These are phyloP conservation scores for Orbilia oligospora DNA, from an alignment of 2,329 filamentous ascomycete genomes.

Conservation along the genomic window DNA sequence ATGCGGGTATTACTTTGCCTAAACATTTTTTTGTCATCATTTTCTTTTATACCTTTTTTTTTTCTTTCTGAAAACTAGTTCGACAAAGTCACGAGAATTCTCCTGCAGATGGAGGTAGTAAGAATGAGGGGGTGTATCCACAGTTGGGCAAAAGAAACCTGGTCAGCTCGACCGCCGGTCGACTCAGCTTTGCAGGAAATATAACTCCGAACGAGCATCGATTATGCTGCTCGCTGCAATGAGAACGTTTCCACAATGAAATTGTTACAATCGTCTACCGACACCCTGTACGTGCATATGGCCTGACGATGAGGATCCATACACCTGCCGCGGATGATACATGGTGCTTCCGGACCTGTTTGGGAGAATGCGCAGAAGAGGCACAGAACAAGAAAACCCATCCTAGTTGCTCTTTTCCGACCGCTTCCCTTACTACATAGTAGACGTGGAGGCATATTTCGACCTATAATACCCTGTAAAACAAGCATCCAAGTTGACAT, in stretches of 20 bases:
- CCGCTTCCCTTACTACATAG: not conserved
- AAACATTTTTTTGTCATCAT: conserved; percentile 15
- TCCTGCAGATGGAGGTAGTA: conserved; percentile 5
- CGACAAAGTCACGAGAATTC: conserved; percentile 16
- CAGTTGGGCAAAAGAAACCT: conserved; percentile 33
- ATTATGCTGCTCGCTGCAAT: conserved; percentile 3
- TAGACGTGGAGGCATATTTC: not conserved
- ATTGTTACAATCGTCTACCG: conserved; percentile 41
- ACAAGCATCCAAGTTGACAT: conserved; percentile 5
- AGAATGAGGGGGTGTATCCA: conserved; percentile 25
- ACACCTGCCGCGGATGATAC: conserved; percentile 43
- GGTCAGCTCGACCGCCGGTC: not conserved
- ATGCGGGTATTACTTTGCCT: conserved; percentile 30
- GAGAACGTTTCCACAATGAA: conserved; percentile 11
- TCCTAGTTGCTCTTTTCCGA: conserved; percentile 16
- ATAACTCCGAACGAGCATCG: conserved; percentile 1
- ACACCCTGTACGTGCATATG: conserved; percentile 44
- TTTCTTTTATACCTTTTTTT: not conserved
- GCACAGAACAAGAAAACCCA: conserved; percentile 16
- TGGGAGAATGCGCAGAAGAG: conserved; percentile 27
- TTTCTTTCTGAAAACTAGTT: not conserved
- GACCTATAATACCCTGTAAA: conserved; percentile 4
- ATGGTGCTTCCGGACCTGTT: conserved; percentile 48
- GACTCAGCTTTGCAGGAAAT: conserved; percentile 22
- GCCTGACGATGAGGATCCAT: conserved; percentile 36